Conservation (phyloP, 805 yeast species). For the Candida montana region DNA sequence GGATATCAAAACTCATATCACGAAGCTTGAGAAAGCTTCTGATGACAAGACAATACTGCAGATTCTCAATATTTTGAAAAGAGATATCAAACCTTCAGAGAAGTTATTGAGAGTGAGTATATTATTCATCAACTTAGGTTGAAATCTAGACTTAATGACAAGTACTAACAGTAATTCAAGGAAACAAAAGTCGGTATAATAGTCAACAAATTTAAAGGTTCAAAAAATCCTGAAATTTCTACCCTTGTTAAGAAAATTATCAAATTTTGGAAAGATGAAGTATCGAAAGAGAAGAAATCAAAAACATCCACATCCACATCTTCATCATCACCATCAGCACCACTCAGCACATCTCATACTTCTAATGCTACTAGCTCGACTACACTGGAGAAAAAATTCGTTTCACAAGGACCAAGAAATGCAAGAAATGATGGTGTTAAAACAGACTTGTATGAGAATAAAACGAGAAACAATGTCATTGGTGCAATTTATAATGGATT, state of each 20-base stretch:
- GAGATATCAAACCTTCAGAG: constrained; percentile 79
- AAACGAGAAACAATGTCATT: constrained; percentile 79
- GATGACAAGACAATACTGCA: constrained; percentile 61
- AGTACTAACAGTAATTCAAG: constrained; percentile 13
- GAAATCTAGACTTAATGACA: no score
- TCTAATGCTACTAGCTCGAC: constrained; percentile 4
- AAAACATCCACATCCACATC: constrained; percentile 10
- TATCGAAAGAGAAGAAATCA: constrained; percentile 52
- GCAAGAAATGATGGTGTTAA: constrained; percentile 78
- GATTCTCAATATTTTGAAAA: constrained; percentile 58
- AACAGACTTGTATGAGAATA: constrained; percentile 62
- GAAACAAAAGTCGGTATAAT: constrained; percentile 97
- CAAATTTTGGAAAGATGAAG: constrained; percentile 85
- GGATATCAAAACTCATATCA: constrained; percentile 65
- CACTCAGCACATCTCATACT: constrained; percentile 3
- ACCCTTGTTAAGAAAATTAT: constrained; percentile 77
- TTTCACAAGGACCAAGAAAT: constrained; percentile 58
- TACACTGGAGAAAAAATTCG: constrained; percentile 32
- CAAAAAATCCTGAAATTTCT: constrained; percentile 59
- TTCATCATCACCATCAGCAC: constrained; percentile 9
- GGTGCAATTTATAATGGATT: constrained; percentile 84
- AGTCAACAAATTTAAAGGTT: constrained; percentile 80
- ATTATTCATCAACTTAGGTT: neutral
- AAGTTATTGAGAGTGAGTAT: constrained; percentile 56
- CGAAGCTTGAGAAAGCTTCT: constrained; percentile 67